Evolutionary conservation across 345 rosid genomes (phyloP), one percentile per base, ranked within the genome.

Genomic region (Boechera retrofracta): DNA sequence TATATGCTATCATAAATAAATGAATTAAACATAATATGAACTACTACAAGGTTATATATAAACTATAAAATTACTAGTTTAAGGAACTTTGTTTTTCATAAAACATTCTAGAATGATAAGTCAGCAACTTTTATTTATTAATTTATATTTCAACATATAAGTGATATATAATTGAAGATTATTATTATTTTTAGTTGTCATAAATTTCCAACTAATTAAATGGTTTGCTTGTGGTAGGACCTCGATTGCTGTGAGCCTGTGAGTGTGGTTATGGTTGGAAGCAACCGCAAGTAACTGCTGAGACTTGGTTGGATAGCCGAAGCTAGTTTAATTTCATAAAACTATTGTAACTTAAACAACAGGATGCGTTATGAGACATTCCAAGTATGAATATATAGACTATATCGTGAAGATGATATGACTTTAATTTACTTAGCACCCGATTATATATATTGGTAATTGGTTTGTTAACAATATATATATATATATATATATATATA

Each of bases 241-340:
- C 67, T 67, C 8, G 42, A 67, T 48, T 68, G n/a, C 44, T 28
- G 36, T 67, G 66, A 75, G 79, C 48, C 44, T 28, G 36, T 67
- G 66, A 75, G 79, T 58, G 79, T 75, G 67, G 24, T 75, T 75
- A 67, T 75, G 73, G 73, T 75, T 75, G 67, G 56, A 48, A 67
- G 26, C 42, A 47, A 61, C 10, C 15, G 13, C 60, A 48, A 3
- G 8, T 32, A 58, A 15, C 26, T 51, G 61, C 7, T 38, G 58
- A 45, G 56, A 33, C 33, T 55, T 33, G 18, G 51, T 64, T 42
- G 71, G 64, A 18, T 26, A 33, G 71, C 55, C 33, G 51, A 47
- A 73, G 28, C 71, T 64, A 73, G 26, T 38, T 10, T 42, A 42
- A 36, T 36, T 62, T 38, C 53, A 38, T 62, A 28, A n/a, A 1